Conservation (phyloP, 75 land plant genomes). For the Pinus tabuliformis region DNA sequence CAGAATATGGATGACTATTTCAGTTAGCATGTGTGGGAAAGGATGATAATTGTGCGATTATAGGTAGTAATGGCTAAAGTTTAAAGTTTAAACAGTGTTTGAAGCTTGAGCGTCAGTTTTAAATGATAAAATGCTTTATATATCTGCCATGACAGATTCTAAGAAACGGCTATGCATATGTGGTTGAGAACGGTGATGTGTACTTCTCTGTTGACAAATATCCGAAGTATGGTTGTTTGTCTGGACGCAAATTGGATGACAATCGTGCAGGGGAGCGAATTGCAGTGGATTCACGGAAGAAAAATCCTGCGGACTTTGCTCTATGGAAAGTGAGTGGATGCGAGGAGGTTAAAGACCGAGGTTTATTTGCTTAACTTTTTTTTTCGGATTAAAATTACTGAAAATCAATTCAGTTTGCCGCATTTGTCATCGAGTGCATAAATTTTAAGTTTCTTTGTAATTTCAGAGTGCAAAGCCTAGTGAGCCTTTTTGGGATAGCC, state of each 20-base stretch:
- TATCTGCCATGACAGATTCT: conserved; percentile 59
- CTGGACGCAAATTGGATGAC: conserved; percentile 77
- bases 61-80: no score
- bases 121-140: neutral
- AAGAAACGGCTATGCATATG: conserved; percentile 76
- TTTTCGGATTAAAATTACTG: neutral
- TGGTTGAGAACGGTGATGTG: conserved; percentile 81
- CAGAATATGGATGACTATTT: no score
- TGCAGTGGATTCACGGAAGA: conserved; percentile 78
- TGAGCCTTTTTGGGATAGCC: conserved; percentile 96
- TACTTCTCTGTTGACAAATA: conserved; percentile 86
- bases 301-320: conserved; percentile 93
- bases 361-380: conserved; percentile 4
- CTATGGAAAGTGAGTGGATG: conserved; percentile 82
- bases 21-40: no score
- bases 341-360: conserved; percentile 10
- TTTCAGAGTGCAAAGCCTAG: conserved; percentile 86
- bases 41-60: no score
- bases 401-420: neutral
- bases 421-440: neutral
- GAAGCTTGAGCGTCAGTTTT: no score
- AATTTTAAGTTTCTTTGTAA: neutral
- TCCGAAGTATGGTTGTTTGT: conserved; percentile 73
- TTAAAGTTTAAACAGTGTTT: no score
- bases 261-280: conserved; percentile 94